phyloP scores from a whole-genome alignment of 2,329 filamentous ascomycete genomes.

The Penicillium sp. region DNA sequence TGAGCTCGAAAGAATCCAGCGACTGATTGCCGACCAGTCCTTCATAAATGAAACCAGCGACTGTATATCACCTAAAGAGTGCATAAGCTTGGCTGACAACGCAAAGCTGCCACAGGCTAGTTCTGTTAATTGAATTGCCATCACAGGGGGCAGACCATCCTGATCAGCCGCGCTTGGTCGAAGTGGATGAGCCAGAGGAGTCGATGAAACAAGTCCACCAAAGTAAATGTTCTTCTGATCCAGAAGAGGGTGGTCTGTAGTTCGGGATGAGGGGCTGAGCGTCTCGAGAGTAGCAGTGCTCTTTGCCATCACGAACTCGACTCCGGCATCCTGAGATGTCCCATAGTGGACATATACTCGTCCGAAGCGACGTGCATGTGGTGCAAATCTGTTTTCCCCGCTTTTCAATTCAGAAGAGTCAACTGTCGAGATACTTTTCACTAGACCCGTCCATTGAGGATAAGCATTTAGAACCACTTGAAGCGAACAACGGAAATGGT shows the following conservation, averaged over 20 bases:
- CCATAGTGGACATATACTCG: constrained; percentile 33
- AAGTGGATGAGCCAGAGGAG: constrained; percentile 1
- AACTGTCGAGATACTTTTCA: constrained; percentile 23
- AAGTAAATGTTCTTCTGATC: constrained; percentile 4
- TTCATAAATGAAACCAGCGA: constrained; percentile 8
- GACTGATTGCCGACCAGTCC: constrained; percentile 13
- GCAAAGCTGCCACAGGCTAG: constrained; percentile 30
- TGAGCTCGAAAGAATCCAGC: constrained; percentile 5
- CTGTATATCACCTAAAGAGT: constrained; percentile 11
- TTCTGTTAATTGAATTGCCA: constrained; percentile 10
- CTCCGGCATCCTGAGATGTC: constrained; percentile 38
- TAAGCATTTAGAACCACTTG: constrained; percentile 15
- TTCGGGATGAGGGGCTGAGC: constrained; percentile 25
- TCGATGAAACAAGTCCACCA: neutral
- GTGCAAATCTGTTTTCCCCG: constrained; percentile 4
- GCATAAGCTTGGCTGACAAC: constrained; percentile 19
- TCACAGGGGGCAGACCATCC: constrained; percentile 2
- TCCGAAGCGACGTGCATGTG: constrained; percentile 27
- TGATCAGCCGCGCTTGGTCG: neutral
- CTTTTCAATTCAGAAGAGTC: neutral
- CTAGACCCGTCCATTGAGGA: constrained; percentile 42
- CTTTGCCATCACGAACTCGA: constrained; percentile 36
- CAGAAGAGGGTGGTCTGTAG: constrained; percentile 11
- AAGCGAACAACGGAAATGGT: constrained; percentile 16
- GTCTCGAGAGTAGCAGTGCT: constrained; percentile 10